phyloP scores from a whole-genome alignment of 257 asterid genomes.

The Solanum pennellii region DNA sequence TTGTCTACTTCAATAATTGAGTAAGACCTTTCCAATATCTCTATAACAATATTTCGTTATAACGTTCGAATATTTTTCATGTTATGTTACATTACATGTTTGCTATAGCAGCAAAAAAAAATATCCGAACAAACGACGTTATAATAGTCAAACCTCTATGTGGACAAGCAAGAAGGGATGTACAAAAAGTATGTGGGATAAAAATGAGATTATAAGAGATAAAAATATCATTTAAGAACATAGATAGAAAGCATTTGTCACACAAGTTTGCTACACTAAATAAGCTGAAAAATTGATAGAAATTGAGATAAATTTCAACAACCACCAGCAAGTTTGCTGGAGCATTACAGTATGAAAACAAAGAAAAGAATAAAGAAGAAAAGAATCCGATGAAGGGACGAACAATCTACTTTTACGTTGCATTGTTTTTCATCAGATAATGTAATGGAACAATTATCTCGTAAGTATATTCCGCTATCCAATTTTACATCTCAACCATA shows the following conservation, averaged over 20 bases:
- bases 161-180: background rate
- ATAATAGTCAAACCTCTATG: background rate
- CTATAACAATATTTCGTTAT: background rate
- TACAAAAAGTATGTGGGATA: background rate
- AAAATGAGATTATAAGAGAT: background rate
- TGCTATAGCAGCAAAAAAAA: background rate
- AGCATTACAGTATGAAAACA: background rate
- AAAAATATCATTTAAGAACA: background rate
- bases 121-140: background rate
- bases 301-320: background rate
- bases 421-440: conserved; percentile 13
- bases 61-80: background rate
- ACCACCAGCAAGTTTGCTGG: background rate
- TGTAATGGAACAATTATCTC: conserved; percentile 18
- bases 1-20: background rate
- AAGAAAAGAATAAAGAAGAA: conserved; percentile 5
- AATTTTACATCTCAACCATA: conserved; percentile 32
- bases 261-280: background rate
- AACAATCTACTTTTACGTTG: conserved; percentile 6
- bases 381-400: conserved; percentile 5
- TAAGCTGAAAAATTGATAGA: background rate
- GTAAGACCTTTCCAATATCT: background rate
- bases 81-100: background rate
- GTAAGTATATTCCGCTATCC: conserved; percentile 29
- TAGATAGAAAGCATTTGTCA: background rate